A percentile compares a stretch with the other conserved stretches of the same genome.
These are phyloP conservation scores for Gaultheria prostrata DNA, from an alignment of 148 eudicot genomes.

Conservation along the genomic window DNA sequence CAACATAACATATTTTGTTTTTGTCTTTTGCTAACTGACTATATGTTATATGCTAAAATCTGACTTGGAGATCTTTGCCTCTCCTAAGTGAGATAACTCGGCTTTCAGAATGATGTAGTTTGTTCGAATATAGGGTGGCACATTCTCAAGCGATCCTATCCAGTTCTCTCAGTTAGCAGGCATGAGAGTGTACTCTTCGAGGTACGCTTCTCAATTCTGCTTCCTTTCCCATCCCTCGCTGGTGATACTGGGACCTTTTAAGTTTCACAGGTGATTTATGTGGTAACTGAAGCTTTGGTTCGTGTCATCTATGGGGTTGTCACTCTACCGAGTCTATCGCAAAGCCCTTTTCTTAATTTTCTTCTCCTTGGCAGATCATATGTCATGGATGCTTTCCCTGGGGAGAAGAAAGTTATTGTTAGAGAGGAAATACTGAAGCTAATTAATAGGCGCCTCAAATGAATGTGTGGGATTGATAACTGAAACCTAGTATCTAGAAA, in stretches of 20 bases:
- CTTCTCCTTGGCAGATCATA: neutral
- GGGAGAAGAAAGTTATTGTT: neutral
- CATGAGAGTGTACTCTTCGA: constrained; percentile 74
- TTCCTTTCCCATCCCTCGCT: constrained; percentile 24
- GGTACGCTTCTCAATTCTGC: constrained; percentile 79
- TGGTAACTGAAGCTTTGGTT: neutral
- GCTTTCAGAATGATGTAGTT: constrained; percentile 47
- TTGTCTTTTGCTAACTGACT: constrained; percentile 22
- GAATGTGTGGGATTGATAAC: constrained; percentile 22
- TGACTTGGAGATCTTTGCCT: constrained; percentile 32
- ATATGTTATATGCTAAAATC: constrained; percentile 20
- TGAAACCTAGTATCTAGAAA: constrained; percentile 19
- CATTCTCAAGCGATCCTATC: constrained; percentile 37
- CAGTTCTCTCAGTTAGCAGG: constrained; percentile 40
- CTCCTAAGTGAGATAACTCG: constrained; percentile 29
- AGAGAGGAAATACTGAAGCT: neutral
- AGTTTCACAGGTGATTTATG: constrained; percentile 17
- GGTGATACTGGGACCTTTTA: constrained; percentile 14
- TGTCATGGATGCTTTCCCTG: neutral
- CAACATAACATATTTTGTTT: constrained; percentile 23
- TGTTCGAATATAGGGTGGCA: constrained; percentile 45
- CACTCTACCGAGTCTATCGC: neutral
- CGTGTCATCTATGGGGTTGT: neutral
- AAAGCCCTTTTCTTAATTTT: neutral
- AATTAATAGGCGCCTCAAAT: neutral